Percentiles rank a stretch among this genome's conserved stretches.
Conservation (phyloP, 805 yeast genomes). For the Candida pseudoglaebosa region DNA sequence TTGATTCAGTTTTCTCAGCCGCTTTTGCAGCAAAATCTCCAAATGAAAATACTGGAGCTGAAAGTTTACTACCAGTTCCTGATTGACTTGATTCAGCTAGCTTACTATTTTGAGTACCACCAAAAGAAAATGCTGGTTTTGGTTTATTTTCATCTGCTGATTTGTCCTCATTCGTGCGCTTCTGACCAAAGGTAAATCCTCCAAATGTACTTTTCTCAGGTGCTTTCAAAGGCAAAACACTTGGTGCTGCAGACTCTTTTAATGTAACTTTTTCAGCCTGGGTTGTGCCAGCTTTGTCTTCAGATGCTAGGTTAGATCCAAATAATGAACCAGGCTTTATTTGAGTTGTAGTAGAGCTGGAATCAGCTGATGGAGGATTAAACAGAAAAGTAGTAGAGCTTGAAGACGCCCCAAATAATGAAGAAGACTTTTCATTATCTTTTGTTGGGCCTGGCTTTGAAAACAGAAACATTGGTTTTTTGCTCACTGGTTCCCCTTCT, state of each 20-base stretch:
- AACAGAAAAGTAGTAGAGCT: constrained; percentile 1
- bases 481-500: not conserved
- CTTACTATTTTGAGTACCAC: too few relatives aligned
- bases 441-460: not conserved
- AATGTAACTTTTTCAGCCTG: not conserved
- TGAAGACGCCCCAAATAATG: not conserved
- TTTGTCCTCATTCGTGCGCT: not conserved
- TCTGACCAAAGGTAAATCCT: constrained; percentile 16
- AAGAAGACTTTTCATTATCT: not conserved
- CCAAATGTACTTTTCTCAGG: not conserved
- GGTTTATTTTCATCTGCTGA: constrained; percentile 2
- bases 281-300: not conserved
- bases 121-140: constrained; percentile 17
- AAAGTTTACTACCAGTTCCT: not conserved
- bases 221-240: not conserved
- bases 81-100: not conserved
- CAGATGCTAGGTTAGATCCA: constrained; percentile 1
- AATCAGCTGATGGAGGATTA: constrained; percentile 1
- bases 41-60: constrained; percentile 8
- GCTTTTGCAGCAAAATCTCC: constrained; percentile 4
- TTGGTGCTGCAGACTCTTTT: not conserved
- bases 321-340: constrained; percentile 7
- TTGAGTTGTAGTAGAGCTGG: constrained; percentile 9
- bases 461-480: not conserved
- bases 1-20: not conserved